Percentiles rank a stretch among this genome's conserved stretches.
Evolutionary conservation across 176 grass and related monocot genomes (phyloP).

Genomic region (Rhynchospora breviuscula): DNA sequence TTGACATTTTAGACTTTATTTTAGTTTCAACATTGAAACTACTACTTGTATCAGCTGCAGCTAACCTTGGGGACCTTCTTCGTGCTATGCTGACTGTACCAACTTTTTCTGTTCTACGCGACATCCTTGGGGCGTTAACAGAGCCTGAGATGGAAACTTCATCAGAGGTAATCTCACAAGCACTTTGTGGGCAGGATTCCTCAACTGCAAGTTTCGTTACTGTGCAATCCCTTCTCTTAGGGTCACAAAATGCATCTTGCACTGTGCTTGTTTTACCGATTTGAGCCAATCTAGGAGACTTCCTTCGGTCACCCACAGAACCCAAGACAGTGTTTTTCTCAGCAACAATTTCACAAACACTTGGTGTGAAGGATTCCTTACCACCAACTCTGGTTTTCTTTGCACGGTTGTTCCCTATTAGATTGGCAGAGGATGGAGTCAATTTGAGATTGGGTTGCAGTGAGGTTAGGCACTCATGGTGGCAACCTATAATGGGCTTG

Average conservation of each 20-base stretch:
- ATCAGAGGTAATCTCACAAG: neutral
- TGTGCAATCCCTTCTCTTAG: neutral
- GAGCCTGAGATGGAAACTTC: neutral
- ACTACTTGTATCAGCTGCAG: neutral
- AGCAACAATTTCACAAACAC: neutral
- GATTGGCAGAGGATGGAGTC: neutral
- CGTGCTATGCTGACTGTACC: neutral
- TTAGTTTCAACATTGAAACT: neutral
- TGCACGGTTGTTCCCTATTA: neutral
- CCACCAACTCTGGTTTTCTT: neutral
- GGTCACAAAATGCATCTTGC: neutral
- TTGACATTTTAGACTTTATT: neutral
- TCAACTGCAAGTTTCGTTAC: neutral
- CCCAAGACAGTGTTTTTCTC: conserved; percentile 7
- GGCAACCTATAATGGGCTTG: neutral
- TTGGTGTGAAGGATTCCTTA: neutral
- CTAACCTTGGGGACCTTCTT: conserved; percentile 13
- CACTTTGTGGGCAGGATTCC: neutral
- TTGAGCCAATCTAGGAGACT: conserved; percentile 13
- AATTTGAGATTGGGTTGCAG: neutral
- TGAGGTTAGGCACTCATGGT: neutral
- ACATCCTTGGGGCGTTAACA: neutral
- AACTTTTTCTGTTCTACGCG: neutral
- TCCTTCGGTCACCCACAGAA: neutral
- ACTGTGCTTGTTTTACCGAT: neutral